A percentile compares a stretch with the other conserved stretches of the same genome.
Conservation (phyloP, 2,329 filamentous ascomycete genomes). For the Fusarium caatingaense region DNA sequence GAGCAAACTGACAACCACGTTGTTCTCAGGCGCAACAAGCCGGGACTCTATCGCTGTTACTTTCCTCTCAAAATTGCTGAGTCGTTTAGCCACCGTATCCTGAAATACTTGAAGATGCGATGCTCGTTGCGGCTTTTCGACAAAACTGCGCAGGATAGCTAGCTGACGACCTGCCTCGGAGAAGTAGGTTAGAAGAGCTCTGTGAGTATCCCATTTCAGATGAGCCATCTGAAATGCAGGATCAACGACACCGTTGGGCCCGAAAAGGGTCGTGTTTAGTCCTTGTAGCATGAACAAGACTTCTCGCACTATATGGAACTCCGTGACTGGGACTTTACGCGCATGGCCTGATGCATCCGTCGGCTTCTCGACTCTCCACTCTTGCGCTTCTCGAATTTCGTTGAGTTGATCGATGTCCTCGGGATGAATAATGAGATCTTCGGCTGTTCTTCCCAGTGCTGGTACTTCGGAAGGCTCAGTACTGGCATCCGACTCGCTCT, state of each 20-base stretch:
- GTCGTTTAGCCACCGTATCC: slow-evolving; percentile 66
- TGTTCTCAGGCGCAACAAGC: slow-evolving; percentile 65
- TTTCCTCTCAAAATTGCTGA: slow-evolving; percentile 68
- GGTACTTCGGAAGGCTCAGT: slow-evolving; percentile 48
- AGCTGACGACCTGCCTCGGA: slow-evolving; percentile 61
- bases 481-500: slow-evolving; percentile 51
- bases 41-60: slow-evolving; percentile 70
- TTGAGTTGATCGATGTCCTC: slow-evolving; percentile 50
- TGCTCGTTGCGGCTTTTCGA: slow-evolving; percentile 57
- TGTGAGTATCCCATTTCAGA: slow-evolving; percentile 63
- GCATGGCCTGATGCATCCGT: slow-evolving; percentile 49
- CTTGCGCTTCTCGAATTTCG: slow-evolving; percentile 49
- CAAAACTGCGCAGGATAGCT: slow-evolving; percentile 59
- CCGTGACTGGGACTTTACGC: slow-evolving; percentile 67
- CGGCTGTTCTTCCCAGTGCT: slow-evolving; percentile 41
- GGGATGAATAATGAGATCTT: slow-evolving; percentile 52
- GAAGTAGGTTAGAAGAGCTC: slow-evolving; percentile 59
- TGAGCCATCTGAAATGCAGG: slow-evolving; percentile 60
- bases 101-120: slow-evolving; percentile 79
- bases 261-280: slow-evolving; percentile 78
- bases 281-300: slow-evolving; percentile 87
- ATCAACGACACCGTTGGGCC: slow-evolving; percentile 53
- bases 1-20: slow-evolving; percentile 74
- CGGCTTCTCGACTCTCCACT: slow-evolving; percentile 51
- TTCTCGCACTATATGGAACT: slow-evolving; percentile 80